A percentile compares a stretch with the other conserved stretches of the same genome.
phyloP scores from a whole-genome alignment of 805 yeast species.

The Ogataea haglerorum region DNA sequence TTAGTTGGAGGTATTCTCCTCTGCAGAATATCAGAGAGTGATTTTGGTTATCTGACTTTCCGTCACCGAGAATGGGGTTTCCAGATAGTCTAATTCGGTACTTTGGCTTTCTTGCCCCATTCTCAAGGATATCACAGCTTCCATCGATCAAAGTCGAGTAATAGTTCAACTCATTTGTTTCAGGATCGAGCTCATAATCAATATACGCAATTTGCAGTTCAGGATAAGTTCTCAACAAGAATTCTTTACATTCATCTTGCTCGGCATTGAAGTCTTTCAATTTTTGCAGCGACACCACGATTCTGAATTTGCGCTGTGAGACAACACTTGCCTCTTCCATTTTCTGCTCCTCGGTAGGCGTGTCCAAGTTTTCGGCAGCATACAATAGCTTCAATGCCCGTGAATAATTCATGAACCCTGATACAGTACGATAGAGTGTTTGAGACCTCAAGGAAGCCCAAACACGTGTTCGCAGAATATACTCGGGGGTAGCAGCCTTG shows the following conservation, averaged over 20 bases:
- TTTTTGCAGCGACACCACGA: conserved; percentile 65
- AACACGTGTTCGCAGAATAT: conserved; percentile 65
- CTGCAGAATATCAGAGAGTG: conserved; percentile 70
- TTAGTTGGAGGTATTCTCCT: conserved; percentile 76
- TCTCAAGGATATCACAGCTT: conserved; percentile 54
- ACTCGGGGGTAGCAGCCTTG: conserved; percentile 60
- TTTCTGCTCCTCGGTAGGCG: conserved; percentile 34
- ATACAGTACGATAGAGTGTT: conserved; percentile 74
- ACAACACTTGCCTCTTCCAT: conserved; percentile 47
- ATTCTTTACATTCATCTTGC: conserved; percentile 57
- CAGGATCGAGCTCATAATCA: conserved; percentile 48
- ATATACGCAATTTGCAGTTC: conserved; percentile 62
- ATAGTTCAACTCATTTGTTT: conserved; percentile 43
- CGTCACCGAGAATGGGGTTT: conserved; percentile 80
- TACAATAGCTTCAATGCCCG: conserved; percentile 67
- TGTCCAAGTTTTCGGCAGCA: conserved; percentile 46
- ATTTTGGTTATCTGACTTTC: conserved; percentile 81
- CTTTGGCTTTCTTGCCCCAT: conserved; percentile 59
- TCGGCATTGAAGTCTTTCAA: conserved; percentile 50
- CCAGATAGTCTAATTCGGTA: conserved; percentile 68
- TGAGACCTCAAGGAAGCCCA: conserved; percentile 87
- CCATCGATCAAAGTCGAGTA: conserved; percentile 73
- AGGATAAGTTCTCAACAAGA: conserved; percentile 61
- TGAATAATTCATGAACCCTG: conserved; percentile 79
- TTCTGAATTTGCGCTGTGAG: conserved; percentile 61